Evolutionary conservation across 495 filamentous ascomycete genomes (phyloP).

Genomic region (Penicillium waksmanii): DNA sequence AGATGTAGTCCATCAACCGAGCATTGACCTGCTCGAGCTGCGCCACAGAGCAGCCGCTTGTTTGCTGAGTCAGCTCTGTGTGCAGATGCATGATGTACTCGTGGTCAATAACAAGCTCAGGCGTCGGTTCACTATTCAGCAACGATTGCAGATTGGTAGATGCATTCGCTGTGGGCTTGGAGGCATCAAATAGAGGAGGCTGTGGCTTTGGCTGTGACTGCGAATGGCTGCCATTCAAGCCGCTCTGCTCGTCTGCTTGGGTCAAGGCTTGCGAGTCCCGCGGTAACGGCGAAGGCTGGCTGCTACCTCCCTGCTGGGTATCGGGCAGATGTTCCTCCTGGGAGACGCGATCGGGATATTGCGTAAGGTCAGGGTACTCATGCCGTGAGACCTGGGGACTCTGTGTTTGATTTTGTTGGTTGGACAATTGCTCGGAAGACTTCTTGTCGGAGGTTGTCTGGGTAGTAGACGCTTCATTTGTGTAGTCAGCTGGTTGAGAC

Average conservation of each 20-base stretch:
- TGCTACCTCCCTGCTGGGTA: slow-evolving; percentile 48
- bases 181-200: slow-evolving; percentile 50
- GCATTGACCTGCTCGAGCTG: slow-evolving; percentile 93
- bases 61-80: slow-evolving; percentile 59
- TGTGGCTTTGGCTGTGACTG: slow-evolving; percentile 44
- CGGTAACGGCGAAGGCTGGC: slow-evolving; percentile 39
- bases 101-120: slow-evolving; percentile 60
- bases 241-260: slow-evolving; percentile 36
- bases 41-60: slow-evolving; percentile 83
- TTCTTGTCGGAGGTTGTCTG: slow-evolving; percentile 80
- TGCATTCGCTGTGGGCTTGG: slow-evolving; percentile 31
- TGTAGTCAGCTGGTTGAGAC: slow-evolving; percentile 73
- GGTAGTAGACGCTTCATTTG: slow-evolving; percentile 84
- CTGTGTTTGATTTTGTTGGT: slow-evolving; percentile 63
- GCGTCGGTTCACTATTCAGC: slow-evolving; percentile 47
- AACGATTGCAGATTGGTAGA: slow-evolving; percentile 45
- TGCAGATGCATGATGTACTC: slow-evolving; percentile 58
- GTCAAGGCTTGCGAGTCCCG: slow-evolving; percentile 22
- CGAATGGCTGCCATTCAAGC: slow-evolving; percentile 38
- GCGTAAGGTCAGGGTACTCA: slow-evolving; percentile 29
- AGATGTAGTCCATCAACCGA: slow-evolving; percentile 86
- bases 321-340: slow-evolving; percentile 52
- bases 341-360: slow-evolving; percentile 46
- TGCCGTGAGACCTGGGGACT: slow-evolving; percentile 37
- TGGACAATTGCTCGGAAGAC: slow-evolving; percentile 53